Conservation (phyloP, 73 alveolate species). For the Paramecium tetraurelia region DNA sequence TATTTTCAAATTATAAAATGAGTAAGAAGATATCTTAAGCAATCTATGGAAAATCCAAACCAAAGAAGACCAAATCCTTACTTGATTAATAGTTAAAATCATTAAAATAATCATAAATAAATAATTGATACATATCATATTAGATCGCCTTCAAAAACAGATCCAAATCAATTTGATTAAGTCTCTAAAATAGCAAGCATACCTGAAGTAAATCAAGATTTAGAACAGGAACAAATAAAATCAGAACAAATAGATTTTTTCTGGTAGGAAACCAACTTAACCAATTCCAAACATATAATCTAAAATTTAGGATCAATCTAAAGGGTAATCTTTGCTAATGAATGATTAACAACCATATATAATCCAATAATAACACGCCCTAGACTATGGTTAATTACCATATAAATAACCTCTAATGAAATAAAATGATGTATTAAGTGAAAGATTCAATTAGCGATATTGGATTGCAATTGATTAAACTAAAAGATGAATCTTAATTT, state of each 20-base stretch:
- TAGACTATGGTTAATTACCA: not conserved
- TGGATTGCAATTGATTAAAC: not conserved
- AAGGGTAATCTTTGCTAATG: not conserved
- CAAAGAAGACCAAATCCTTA: not conserved
- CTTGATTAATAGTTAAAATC: not conserved
- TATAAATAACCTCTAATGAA: not conserved
- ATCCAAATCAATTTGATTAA: not conserved
- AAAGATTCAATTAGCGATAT: not conserved
- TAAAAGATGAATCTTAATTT: not conserved
- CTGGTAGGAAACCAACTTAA: not conserved
- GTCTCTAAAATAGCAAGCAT: not conserved
- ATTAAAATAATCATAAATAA: not conserved
- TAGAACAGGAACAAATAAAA: not conserved
- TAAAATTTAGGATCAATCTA: not conserved
- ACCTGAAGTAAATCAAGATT: not conserved
- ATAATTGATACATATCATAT: not conserved
- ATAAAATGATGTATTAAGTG: not conserved
- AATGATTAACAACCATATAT: not conserved
- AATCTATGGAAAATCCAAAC: not conserved
- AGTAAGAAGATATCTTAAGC: not conserved
- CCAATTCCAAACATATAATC: not conserved
- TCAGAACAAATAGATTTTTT: not conserved
- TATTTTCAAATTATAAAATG: not conserved
- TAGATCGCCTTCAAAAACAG: not conserved
- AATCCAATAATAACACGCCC: not conserved